A percentile compares a stretch with the other conserved stretches of the same genome.
phyloP scores from a whole-genome alignment of 164 flowering plant species.

The Aristolochia californica region DNA sequence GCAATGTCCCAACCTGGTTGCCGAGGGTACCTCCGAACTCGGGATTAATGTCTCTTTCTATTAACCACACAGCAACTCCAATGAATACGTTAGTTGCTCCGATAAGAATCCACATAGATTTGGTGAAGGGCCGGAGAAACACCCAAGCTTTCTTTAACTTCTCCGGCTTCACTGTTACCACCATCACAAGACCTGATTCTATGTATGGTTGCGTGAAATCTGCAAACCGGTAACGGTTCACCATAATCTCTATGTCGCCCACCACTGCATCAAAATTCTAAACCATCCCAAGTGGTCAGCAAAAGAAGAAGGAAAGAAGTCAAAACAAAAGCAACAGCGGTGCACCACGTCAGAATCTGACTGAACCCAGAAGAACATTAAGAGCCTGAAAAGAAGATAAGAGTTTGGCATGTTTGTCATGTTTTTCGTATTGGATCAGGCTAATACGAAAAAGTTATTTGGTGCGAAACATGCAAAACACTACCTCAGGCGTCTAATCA shows the following conservation, averaged over 20 bases:
- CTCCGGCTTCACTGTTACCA: constrained; percentile 8
- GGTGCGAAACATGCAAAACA: no score
- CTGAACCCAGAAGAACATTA: no score
- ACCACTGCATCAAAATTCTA: constrained; percentile 28
- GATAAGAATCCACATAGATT: constrained; percentile 6
- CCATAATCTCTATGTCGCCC: constrained; percentile 25
- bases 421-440: no score
- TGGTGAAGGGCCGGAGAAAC: constrained; percentile 25
- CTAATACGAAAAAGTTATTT: no score
- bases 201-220: constrained; percentile 31
- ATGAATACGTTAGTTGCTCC: constrained; percentile 3
- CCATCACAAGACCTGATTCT: constrained; percentile 25
- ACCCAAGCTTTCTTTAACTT: constrained; percentile 13
- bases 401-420: no score
- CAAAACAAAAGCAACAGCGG: background rate
- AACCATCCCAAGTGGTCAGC: background rate
- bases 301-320: background rate
- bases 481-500: no score
- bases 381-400: no score
- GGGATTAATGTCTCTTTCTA: constrained; percentile 18
- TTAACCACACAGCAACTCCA: constrained; percentile 9
- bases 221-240: constrained; percentile 15
- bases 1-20: constrained; percentile 31
- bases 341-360: no score
- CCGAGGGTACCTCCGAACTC: constrained; percentile 33